Conservation (phyloP, 1,139 yeast species). For the Saccharomycopsis hybrid region DNA sequence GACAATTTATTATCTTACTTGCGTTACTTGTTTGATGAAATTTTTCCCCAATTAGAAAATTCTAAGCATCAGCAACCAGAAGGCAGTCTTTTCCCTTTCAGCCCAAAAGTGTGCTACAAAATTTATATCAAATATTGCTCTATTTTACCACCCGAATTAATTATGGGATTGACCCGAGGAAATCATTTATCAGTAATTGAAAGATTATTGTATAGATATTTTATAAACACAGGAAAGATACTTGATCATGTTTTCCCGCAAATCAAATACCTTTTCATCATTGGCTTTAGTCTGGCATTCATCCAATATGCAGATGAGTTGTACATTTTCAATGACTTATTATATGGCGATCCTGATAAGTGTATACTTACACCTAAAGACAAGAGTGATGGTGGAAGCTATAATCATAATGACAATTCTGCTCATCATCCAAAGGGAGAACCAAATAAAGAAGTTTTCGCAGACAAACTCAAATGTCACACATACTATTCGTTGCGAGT, state of each 20-base stretch:
- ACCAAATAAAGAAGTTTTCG: not conserved
- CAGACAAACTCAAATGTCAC: conserved; percentile 1
- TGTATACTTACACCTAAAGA: not conserved
- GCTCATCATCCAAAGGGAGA: not conserved
- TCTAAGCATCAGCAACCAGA: not conserved
- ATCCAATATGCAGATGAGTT: conserved; percentile 12
- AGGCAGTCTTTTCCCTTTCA: conserved; percentile 1
- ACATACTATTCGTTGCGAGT: conserved; percentile 8
- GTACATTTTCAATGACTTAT: conserved; percentile 7
- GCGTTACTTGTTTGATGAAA: conserved; percentile 7
- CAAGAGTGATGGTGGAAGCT: not conserved
- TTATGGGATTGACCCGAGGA: not conserved
- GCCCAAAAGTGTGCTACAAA: conserved; percentile 7
- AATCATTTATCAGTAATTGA: conserved; percentile 8
- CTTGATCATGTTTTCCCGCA: conserved; percentile 18
- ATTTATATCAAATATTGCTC: conserved; percentile 3
- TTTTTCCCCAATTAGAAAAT: conserved; percentile 5
- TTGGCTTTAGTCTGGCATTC: conserved; percentile 14
- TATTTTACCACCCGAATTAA: conserved; percentile 14
- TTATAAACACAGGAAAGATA: conserved; percentile 8
- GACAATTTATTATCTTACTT: conserved; percentile 8
- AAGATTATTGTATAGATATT: conserved; percentile 13
- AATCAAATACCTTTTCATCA: conserved; percentile 12
- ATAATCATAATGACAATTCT: too few relatives aligned
- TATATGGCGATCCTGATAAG: not conserved